Base-by-base conservation (phyloP, 2,329 filamentous ascomycete species). In the Leptodontidium sp. region DNA sequence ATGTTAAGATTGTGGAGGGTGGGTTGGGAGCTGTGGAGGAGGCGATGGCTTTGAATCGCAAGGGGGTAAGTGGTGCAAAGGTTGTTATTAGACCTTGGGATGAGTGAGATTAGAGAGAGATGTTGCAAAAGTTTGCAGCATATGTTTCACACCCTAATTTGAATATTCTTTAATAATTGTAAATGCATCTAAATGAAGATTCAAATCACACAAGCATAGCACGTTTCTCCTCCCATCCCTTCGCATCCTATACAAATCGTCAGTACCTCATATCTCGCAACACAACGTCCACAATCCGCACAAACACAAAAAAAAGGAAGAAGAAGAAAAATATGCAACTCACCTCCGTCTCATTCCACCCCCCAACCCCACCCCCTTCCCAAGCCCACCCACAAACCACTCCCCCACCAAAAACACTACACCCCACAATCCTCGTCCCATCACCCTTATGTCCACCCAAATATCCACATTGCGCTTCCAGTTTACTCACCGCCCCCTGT, bases 61-160 rank as follows among this genome's bases (percentile, higher is more conserved):
- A 4, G 21, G 49, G 49, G 5, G 21, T 26, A 1, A 52, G 49
- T 52, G 49, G 49, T 4, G 24, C 24, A 9, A 52, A 52, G 49
- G 49, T 52, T 52, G 49, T 52, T 24, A 15, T 52, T 15, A 52
- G 24, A 21, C 49, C 49, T 11, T 52, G 49, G 49, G 49, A 52
- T 52, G 49, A 29, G 24, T 40, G 38, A 40, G 8, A 6, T 40
- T 12, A 1, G 38, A 12, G 38, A 40, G 29, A 32, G 29, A 40
- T 21, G 21, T 21, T 21, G 21, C 21, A 21, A 21, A 12, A 40
- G 9, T 40, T 11, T 6, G 2, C 9, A 40, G 8, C 5, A 40
- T 40, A 40, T 9, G 29, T 32, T 32, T 1, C 38, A 40, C 5
- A 6, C 2, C 11, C 11, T 12, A 40, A 40, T 12, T 40, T 12